Evolutionary conservation across 331 rosid species (phyloP).

Genomic region (Spiraea crenata): DNA sequence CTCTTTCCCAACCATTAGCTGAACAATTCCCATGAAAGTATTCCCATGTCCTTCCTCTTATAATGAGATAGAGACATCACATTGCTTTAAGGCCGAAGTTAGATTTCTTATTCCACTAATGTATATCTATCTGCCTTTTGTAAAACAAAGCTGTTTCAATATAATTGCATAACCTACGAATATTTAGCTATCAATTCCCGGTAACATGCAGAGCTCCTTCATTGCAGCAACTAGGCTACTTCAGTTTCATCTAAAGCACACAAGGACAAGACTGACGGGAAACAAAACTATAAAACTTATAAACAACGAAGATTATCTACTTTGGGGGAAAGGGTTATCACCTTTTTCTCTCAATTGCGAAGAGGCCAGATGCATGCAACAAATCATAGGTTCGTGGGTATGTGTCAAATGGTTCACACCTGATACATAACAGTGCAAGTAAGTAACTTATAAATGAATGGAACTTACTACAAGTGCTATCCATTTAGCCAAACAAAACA

Average conservation of each 20-base stretch:
- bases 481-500: not conserved
- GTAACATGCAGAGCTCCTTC: not conserved
- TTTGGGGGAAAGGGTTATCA: slow-evolving; percentile 24
- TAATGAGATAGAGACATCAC: not conserved
- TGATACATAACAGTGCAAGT: slow-evolving; percentile 26
- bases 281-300: not conserved
- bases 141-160: not conserved
- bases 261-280: slow-evolving; percentile 4
- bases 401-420: slow-evolving; percentile 98
- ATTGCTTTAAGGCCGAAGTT: not conserved
- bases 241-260: slow-evolving; percentile 12
- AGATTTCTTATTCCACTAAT: not conserved
- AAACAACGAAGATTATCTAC: not conserved
- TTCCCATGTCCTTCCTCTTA: not conserved
- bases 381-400: slow-evolving; percentile 95
- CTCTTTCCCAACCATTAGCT: not conserved
- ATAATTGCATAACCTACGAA: not conserved
- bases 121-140: not conserved
- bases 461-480: not conserved
- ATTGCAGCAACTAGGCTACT: slow-evolving; percentile 3
- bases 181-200: not conserved
- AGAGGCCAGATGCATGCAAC: slow-evolving; percentile 79
- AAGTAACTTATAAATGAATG: not conserved
- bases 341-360: slow-evolving; percentile 83
- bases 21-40: not conserved